A percentile compares a stretch with the other conserved stretches of the same genome.
phyloP scores from a whole-genome alignment of 306 rosid species.

The Citrullus amarus region DNA sequence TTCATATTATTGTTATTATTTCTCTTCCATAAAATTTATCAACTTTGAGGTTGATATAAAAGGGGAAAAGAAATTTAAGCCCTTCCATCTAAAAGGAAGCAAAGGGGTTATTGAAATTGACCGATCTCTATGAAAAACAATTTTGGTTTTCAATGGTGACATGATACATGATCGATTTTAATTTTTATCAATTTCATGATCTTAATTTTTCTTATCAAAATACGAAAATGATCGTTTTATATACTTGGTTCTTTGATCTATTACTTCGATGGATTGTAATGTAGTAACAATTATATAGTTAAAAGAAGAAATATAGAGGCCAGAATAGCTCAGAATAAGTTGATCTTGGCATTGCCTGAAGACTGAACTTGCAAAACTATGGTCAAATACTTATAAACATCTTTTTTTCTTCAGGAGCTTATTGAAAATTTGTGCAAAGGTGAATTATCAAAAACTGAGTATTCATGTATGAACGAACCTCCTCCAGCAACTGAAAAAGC shows the following conservation, averaged over 20 bases:
- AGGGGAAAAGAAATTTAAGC: not conserved
- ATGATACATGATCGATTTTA: not conserved
- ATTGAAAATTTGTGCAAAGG: conserved; percentile 59
- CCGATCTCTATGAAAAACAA: not conserved
- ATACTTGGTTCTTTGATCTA: not conserved
- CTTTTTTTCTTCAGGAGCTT: conserved; percentile 47
- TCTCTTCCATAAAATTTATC: not conserved
- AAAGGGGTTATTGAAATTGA: not conserved
- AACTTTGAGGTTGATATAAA: not conserved
- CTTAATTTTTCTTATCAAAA: not conserved
- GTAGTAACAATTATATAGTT: not conserved
- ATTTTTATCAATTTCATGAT: not conserved
- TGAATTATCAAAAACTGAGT: conserved; percentile 50
- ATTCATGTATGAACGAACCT: conserved; percentile 59
- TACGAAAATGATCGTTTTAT: not conserved
- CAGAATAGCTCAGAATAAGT: not conserved
- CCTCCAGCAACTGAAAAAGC: conserved; percentile 7
- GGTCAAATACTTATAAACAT: not conserved
- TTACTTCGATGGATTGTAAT: not conserved
- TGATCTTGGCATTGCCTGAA: not conserved
- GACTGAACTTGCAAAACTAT: not conserved
- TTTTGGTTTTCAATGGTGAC: not conserved
- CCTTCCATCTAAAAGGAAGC: not conserved
- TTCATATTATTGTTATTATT: not conserved
- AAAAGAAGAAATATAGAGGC: not conserved